Evolutionary conservation across 495 filamentous ascomycete genomes (phyloP).

Genomic region (Aeminium ludgeri): DNA sequence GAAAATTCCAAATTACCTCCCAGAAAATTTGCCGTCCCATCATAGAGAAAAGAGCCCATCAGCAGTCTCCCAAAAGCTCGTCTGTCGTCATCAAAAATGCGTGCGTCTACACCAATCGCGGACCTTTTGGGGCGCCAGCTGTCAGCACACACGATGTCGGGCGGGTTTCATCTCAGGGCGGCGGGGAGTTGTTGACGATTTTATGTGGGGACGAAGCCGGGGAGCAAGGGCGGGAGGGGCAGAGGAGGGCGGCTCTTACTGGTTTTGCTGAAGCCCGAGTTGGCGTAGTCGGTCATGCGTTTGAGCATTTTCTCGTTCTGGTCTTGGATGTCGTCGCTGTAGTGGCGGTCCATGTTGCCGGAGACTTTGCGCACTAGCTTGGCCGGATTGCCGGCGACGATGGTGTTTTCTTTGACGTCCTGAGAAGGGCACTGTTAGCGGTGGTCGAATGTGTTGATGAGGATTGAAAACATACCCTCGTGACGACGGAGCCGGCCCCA

Average conservation of each 20-base stretch:
- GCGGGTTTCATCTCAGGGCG: too few relatives aligned
- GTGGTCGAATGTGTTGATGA: background rate
- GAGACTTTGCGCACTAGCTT: slow-evolving; percentile 36
- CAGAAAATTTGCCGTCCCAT: too few relatives aligned
- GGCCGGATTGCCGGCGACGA: slow-evolving; percentile 48
- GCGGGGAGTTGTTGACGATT: too few relatives aligned
- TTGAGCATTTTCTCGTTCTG: slow-evolving; percentile 7
- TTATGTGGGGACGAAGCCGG: too few relatives aligned
- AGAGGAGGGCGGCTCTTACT: background rate
- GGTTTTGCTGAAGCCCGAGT: background rate
- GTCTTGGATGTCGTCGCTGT: slow-evolving; percentile 4
- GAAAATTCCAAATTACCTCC: too few relatives aligned
- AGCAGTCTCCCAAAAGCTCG: too few relatives aligned
- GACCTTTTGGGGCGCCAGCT: too few relatives aligned
- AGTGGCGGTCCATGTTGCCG: slow-evolving; percentile 6
- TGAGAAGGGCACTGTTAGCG: slow-evolving; percentile 12
- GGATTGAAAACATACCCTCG: slow-evolving; percentile 18
- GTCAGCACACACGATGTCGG: too few relatives aligned
- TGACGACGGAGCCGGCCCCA: slow-evolving; percentile 25
- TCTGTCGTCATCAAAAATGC: too few relatives aligned
- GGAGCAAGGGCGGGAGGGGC: too few relatives aligned
- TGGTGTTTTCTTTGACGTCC: slow-evolving; percentile 44
- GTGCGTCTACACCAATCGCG: too few relatives aligned
- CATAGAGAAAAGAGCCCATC: too few relatives aligned
- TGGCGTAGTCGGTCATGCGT: slow-evolving; percentile 5